Conservation (phyloP, 2,329 filamentous ascomycete genomes). For the Aspergillus sp. region DNA sequence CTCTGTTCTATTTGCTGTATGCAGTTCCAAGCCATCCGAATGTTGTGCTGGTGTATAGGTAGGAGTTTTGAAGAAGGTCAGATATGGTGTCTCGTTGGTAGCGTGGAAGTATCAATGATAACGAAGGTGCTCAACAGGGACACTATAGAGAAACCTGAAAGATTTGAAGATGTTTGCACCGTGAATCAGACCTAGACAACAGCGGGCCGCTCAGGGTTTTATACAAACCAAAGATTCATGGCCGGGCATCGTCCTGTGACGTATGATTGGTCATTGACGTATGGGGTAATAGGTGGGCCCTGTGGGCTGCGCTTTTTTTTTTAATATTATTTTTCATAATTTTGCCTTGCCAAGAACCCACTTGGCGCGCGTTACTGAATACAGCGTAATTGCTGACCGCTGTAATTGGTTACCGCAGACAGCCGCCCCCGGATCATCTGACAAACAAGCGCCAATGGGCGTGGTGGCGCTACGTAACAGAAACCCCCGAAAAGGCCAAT, state of each 20-base stretch:
- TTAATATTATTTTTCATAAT: constrained; percentile 5
- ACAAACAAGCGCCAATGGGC: constrained; percentile 14
- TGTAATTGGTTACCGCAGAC: constrained; percentile 5
- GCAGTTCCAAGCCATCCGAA: constrained; percentile 8
- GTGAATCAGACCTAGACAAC: not conserved
- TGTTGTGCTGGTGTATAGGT: constrained; percentile 4
- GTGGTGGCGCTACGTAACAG: constrained; percentile 30
- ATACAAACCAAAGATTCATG: not conserved
- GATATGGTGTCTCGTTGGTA: not conserved
- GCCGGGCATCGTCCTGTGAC: not conserved
- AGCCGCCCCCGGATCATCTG: constrained; percentile 25
- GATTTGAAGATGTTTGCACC: not conserved
- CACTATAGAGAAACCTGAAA: not conserved
- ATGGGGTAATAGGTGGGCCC: not conserved
- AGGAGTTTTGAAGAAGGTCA: not conserved
- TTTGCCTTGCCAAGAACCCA: not conserved
- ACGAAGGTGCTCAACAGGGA: too few species aligned
- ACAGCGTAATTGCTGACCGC: not conserved
- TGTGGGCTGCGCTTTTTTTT: constrained; percentile 3
- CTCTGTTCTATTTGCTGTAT: not conserved
- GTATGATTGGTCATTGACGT: not conserved
- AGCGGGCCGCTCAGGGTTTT: not conserved
- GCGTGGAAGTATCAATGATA: not conserved
- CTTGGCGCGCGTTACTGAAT: not conserved
- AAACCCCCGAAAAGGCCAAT: constrained; percentile 28